These are phyloP conservation scores for Stereum hirsutum DNA, from an alignment of 1,284 basidiomycete genomes.

Conservation along the genomic window DNA sequence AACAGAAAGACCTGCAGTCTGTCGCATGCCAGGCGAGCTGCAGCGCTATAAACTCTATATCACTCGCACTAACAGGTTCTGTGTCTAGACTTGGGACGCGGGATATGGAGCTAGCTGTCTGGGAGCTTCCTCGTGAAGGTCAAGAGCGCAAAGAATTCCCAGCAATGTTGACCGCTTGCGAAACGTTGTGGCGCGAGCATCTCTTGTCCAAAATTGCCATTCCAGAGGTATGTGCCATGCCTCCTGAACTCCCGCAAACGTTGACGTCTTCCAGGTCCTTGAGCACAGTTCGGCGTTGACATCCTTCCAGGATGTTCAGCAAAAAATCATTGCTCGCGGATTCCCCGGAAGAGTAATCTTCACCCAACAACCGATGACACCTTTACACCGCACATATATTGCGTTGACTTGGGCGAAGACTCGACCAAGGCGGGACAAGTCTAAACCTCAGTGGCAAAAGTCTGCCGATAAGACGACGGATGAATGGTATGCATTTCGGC, in stretches of 20 bases:
- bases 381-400: background rate
- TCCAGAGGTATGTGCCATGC: background rate
- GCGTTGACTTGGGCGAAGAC: conserved; percentile 1
- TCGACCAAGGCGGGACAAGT: background rate
- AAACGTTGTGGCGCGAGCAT: background rate
- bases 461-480: too few relatives aligned
- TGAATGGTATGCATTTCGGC: conserved; percentile 1
- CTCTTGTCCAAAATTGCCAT: background rate
- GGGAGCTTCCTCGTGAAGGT: background rate
- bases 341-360: background rate
- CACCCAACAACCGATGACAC: too few relatives aligned
- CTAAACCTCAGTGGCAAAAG: background rate
- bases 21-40: background rate
- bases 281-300: background rate
- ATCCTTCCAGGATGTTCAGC: background rate
- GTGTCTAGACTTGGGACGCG: background rate
- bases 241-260: background rate
- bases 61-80: background rate
- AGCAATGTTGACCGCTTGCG: background rate
- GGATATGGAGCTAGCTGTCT: conserved; percentile 1
- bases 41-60: background rate
- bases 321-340: background rate
- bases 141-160: conserved; percentile 2
- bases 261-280: background rate
- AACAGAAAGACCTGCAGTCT: conserved; percentile 1